Percentiles rank a stretch among this genome's conserved stretches.
phyloP scores from a whole-genome alignment of 2,329 filamentous ascomycete species.

The Alternaria infectoria region DNA sequence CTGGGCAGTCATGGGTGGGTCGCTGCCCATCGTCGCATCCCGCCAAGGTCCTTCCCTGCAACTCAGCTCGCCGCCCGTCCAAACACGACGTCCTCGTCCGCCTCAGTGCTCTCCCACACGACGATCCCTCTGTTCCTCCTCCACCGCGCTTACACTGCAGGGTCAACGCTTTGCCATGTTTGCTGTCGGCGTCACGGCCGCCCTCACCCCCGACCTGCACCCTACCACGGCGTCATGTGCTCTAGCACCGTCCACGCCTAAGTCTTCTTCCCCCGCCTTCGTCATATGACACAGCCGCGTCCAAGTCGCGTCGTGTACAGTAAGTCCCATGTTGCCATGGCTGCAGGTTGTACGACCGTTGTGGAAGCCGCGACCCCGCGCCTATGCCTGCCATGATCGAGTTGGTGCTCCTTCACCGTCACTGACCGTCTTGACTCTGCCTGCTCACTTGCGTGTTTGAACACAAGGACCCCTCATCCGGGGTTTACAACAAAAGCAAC shows the following conservation, averaged over 20 bases:
- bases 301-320: constrained; percentile 1
- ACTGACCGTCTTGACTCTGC: not conserved
- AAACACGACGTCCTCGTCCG: not conserved
- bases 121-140: not conserved
- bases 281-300: not conserved
- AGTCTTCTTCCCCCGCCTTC: not conserved
- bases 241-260: not conserved
- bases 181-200: constrained; percentile 10
- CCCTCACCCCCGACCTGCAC: constrained; percentile 2
- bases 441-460: not conserved
- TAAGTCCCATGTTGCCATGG: not conserved
- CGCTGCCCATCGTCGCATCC: constrained; percentile 9
- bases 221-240: constrained; percentile 2
- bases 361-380: not conserved
- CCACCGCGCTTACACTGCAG: not conserved
- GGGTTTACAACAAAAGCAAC: constrained; percentile 1
- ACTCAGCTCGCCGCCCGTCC: not conserved
- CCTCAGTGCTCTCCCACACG: not conserved
- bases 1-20: constrained; percentile 11
- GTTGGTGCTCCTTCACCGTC: not conserved
- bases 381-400: not conserved
- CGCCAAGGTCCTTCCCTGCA: constrained; percentile 6
- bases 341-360: not conserved
- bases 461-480: not conserved
- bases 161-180: not conserved